phyloP scores from a whole-genome alignment of 306 rosid species.

The Cucumis hystrix region DNA sequence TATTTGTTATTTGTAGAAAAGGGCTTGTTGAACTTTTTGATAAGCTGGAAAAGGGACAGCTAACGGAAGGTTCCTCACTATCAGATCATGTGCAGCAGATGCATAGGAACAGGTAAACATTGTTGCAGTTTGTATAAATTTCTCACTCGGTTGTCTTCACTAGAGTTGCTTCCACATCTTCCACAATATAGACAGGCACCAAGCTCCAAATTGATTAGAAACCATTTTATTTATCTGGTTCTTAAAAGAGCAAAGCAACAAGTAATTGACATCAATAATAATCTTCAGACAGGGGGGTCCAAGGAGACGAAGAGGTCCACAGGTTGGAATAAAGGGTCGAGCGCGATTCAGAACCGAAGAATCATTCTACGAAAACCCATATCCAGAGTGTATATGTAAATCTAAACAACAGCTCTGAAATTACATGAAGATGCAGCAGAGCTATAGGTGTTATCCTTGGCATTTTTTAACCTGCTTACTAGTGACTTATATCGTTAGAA shows the following conservation, averaged over 20 bases:
- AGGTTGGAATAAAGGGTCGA: conserved; percentile 62
- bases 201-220: neutral
- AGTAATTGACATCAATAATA: conserved; percentile 8
- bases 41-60: conserved; percentile 52
- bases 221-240: neutral
- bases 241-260: conserved; percentile 2
- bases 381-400: conserved; percentile 85
- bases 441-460: neutral
- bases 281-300: conserved; percentile 73
- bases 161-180: neutral
- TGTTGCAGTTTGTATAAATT: neutral
- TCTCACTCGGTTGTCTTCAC: neutral
- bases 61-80: conserved; percentile 37
- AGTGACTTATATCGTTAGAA: neutral
- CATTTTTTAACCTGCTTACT: neutral
- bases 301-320: conserved; percentile 60
- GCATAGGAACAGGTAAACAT: conserved; percentile 56
- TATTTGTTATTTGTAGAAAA: conserved; percentile 37
- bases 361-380: conserved; percentile 76
- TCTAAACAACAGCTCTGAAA: conserved; percentile 21
- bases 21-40: conserved; percentile 71
- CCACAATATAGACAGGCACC: neutral
- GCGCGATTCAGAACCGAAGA: conserved; percentile 79
- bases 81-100: conserved; percentile 45
- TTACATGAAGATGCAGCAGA: conserved; percentile 5